Conservation (phyloP, 805 yeast genomes). For the Metschnikowia lachancei region DNA sequence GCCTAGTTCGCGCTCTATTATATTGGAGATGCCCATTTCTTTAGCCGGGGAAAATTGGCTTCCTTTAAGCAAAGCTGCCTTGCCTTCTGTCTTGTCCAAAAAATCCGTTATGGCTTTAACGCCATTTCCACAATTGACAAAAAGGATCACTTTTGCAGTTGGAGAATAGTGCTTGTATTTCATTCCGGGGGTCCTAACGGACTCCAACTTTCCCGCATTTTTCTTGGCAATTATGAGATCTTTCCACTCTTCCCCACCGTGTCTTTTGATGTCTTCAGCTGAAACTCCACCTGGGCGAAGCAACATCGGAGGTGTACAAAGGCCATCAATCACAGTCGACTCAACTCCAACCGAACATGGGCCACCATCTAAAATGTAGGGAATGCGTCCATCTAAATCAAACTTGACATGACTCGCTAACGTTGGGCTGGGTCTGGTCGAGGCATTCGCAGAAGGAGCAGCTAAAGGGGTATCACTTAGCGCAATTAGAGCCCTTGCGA, state of each 20-base stretch:
- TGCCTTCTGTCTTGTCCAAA: conserved; percentile 21
- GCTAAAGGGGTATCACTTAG: conserved; percentile 86
- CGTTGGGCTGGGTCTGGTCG: conserved; percentile 94
- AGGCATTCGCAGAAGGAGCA: conserved; percentile 97
- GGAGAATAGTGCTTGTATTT: conserved; percentile 96
- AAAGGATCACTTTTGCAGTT: conserved; percentile 71
- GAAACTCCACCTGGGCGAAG: conserved; percentile 94
- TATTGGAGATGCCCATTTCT: conserved; percentile 17
- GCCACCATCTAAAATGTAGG: conserved; percentile 89
- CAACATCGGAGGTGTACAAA: conserved; percentile 78
- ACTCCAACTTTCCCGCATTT: conserved; percentile 61
- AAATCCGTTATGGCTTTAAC: conserved; percentile 29
- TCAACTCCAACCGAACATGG: conserved; percentile 86
- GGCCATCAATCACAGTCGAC: conserved; percentile 90
- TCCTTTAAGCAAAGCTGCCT: conserved; percentile 53
- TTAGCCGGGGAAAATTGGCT: conserved; percentile 30
- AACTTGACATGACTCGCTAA: conserved; percentile 78
- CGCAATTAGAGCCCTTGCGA: conserved; percentile 87
- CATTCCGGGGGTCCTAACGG: conserved; percentile 95
- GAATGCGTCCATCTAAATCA: conserved; percentile 78
- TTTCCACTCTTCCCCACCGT: conserved; percentile 71
- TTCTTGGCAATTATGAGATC: conserved; percentile 61
- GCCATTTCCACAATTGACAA: conserved; percentile 51
- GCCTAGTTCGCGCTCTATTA: conserved; percentile 42
- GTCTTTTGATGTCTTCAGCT: conserved; percentile 62